phyloP scores from a whole-genome alignment of 441 rosid species.

The Mallotus repandus region DNA sequence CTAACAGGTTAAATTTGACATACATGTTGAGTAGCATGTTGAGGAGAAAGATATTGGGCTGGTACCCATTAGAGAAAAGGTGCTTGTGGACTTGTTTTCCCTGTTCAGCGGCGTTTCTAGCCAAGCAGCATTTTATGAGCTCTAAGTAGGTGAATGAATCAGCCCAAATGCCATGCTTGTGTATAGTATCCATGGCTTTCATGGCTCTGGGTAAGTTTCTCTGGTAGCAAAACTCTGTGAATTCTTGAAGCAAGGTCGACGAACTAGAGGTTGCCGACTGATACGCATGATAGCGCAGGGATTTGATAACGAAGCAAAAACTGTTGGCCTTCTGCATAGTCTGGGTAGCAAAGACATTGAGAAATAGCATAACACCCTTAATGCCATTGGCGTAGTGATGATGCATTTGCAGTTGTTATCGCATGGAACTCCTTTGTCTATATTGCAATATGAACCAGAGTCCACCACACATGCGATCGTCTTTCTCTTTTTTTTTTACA shows the following conservation, averaged over 20 bases:
- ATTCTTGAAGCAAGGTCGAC: constrained; percentile 36
- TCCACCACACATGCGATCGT: too few relatives aligned
- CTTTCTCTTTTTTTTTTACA: too few relatives aligned
- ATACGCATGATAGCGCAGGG: constrained; percentile 4
- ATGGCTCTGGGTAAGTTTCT: constrained; percentile 59
- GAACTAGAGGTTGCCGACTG: constrained; percentile 15
- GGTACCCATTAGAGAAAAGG: constrained; percentile 42
- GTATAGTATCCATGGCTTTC: constrained; percentile 50
- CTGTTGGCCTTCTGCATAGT: constrained; percentile 5
- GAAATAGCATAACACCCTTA: too few relatives aligned
- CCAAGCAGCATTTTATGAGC: constrained; percentile 58
- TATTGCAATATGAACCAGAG: too few relatives aligned
- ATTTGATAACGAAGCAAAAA: constrained; percentile 13
- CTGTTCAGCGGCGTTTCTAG: constrained; percentile 44
- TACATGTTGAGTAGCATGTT: constrained; percentile 50
- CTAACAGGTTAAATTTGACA: constrained; percentile 46
- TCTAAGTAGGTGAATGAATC: constrained; percentile 49
- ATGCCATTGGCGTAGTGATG: too few relatives aligned
- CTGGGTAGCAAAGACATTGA: neutral
- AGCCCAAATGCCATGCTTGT: constrained; percentile 48
- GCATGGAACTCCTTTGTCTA: too few relatives aligned
- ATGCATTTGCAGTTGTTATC: too few relatives aligned
- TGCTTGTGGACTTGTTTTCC: constrained; percentile 52
- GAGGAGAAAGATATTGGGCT: constrained; percentile 50
- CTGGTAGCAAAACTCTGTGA: constrained; percentile 51